Evolutionary conservation across 2,329 filamentous ascomycete genomes (phyloP), one percentile per base, ranked within the genome.

Genomic region (Xylaria sp.): DNA sequence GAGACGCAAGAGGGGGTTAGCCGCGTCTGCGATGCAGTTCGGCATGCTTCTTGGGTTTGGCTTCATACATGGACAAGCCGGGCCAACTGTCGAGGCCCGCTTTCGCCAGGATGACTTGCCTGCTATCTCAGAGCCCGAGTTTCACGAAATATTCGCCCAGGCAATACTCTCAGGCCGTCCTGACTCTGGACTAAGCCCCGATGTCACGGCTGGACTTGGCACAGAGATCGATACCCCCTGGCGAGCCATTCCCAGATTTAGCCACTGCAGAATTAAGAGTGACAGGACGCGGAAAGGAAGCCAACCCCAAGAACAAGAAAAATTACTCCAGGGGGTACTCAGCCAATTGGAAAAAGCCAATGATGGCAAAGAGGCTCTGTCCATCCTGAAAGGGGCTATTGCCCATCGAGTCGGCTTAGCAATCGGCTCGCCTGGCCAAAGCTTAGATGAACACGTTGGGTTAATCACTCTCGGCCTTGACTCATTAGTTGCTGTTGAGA

Each of bases 401-500:
- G 1, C 2, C 3, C n/a, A 7, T 10, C 41, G 58, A 44, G 6
- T 25, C 2, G 20, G n/a, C 10, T 55, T 37, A 8, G 52, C 52
- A 37, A n/a, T 56, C 8, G 54, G 34, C 54, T 23, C 25, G 12
- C 4, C n/a, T 41, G 54, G 20, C 10, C 5, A 56, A 15, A 39
- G 32, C 32, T 20, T 67, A 0, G 52, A 58, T 23, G 28, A 37
- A 1, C 13, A 59, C 1, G 10, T n/a, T 6, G 59, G 32, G 4
- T 18, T 62, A 28, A 8, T 62, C 48, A 62, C 25, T 25, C 34
- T 70, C 6, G 64, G 69, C 0, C 25, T 72, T 46, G 68, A 71
- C 13, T 72, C 70, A 2, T 34, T 72, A 20, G 28, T 68, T 13
- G 65, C 70, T 44, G 70, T 72, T 9, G 70, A 72, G 15, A 67